Percentiles rank a stretch among this genome's conserved stretches.
Evolutionary conservation across 441 rosid species (phyloP).

Genomic region (Mallotus repandus): DNA sequence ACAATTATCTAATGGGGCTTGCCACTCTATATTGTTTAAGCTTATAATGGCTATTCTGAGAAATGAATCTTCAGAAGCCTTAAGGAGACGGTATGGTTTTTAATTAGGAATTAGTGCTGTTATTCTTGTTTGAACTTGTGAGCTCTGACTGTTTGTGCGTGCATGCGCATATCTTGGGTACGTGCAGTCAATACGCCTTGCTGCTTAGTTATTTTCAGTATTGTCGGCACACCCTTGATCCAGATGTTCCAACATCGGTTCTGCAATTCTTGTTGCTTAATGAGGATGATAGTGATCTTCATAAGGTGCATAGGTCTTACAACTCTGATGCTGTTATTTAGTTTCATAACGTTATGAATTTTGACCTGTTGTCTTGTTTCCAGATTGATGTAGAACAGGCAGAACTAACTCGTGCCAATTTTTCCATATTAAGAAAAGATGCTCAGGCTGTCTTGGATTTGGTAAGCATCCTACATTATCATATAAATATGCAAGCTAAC

Average conservation of each 20-base stretch:
- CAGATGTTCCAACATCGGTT: slow-evolving; percentile 77
- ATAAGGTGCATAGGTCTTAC: slow-evolving; percentile 46
- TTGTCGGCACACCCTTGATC: slow-evolving; percentile 87
- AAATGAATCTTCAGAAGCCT: slow-evolving; percentile 91
- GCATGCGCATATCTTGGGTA: background rate
- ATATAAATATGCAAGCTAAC: slow-evolving; percentile 4
- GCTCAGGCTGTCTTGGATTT: slow-evolving; percentile 87
- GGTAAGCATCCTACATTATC: slow-evolving; percentile 42
- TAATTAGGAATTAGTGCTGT: slow-evolving; percentile 16
- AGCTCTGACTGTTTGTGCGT: slow-evolving; percentile 9
- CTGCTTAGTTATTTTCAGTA: slow-evolving; percentile 96
- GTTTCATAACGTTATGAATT: slow-evolving; percentile 13
- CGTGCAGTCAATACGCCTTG: slow-evolving; percentile 84
- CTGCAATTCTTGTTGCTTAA: slow-evolving; percentile 72
- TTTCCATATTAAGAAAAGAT: slow-evolving; percentile 82
- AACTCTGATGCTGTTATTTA: slow-evolving; percentile 13
- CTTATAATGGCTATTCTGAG: slow-evolving; percentile 87
- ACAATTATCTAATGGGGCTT: slow-evolving; percentile 91
- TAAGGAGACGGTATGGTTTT: slow-evolving; percentile 87
- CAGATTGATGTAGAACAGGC: slow-evolving; percentile 93
- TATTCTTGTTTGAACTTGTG: slow-evolving; percentile 13
- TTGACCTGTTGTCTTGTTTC: slow-evolving; percentile 26
- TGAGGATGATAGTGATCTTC: slow-evolving; percentile 88
- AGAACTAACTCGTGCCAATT: slow-evolving; percentile 81
- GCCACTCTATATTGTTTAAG: slow-evolving; percentile 82